Evolutionary conservation across 2,329 filamentous ascomycete genomes (phyloP), one percentile per base, ranked within the genome.

Genomic region (Scedosporium minutisporum): DNA sequence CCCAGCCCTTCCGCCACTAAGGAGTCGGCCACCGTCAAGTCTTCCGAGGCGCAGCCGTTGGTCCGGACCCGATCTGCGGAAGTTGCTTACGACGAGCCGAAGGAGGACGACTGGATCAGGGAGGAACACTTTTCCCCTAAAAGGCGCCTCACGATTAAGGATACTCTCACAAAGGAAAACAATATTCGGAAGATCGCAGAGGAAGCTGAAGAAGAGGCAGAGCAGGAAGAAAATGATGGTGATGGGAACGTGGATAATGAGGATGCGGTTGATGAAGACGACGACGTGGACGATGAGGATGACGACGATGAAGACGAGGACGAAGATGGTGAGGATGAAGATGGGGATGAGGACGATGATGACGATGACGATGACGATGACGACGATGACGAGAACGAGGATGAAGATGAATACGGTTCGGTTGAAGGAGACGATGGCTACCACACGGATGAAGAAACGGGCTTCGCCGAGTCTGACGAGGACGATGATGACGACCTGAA

Each of bases 101-200:
- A 91, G 64, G 89, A 95, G 65, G 93, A 97, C 63, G 93, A 96
- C 69, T 99, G 95, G 95, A 90, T 96, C 33, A 79, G 79, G 16
- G 86, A 88, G 63, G 88, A 90, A 69, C 79, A 84, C 41, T 80
- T 82, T 6, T 82, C 84, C 38, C 79, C 86, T 66, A 81, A 82
- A 63, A 82, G 82, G 59, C 91, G 90, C 69, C 80, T 99, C 46
- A 97, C 93, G 3, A 87, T 99, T 66, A 87, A 88, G 67, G 95
- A 97, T 71, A 96, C 93, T 4, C 81, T 99, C 67, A 83, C 86
- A 72, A 96, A 96, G 75, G 95, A 99, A 75, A 92, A 91, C 65
- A 86, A 86, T 33, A 95, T 99, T 65, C 88, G 93, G 58, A 87
- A 89, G 65, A 77, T 97, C 27, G 93, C 87, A 58, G 88, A 91